These are phyloP conservation scores for Botrytis cinerea DNA, from an alignment of 2,329 filamentous ascomycete species.

Conservation along the genomic window DNA sequence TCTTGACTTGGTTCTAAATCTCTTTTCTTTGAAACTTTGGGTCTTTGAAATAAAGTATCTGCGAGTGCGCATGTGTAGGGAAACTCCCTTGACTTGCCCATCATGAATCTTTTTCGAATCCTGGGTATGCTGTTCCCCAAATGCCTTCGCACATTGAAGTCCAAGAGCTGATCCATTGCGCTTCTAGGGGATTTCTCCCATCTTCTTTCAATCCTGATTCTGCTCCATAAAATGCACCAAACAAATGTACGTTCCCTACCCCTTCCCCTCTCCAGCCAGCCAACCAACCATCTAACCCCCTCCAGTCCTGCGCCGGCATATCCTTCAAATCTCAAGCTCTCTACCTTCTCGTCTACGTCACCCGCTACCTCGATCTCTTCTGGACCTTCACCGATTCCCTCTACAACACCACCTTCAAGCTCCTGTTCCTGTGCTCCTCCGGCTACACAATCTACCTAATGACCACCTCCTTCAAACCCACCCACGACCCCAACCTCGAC, in stretches of 20 bases:
- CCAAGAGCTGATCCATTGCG: slow-evolving; percentile 22
- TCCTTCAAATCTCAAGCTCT: slow-evolving; percentile 98
- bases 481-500: slow-evolving; percentile 94
- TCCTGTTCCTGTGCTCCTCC: slow-evolving; percentile 88
- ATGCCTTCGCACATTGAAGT: background rate
- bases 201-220: slow-evolving; percentile 87
- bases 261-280: slow-evolving; percentile 20
- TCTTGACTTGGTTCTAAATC: background rate
- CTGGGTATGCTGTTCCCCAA: slow-evolving; percentile 51
- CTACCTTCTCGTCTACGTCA: slow-evolving; percentile 91
- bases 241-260: slow-evolving; percentile 67
- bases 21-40: slow-evolving; percentile 14
- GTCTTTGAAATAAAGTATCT: background rate
- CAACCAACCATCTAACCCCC: background rate
- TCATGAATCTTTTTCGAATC: slow-evolving; percentile 71
- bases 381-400: slow-evolving; percentile 69
- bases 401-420: slow-evolving; percentile 95
- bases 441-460: slow-evolving; percentile 97
- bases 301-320: slow-evolving; percentile 73
- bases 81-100: slow-evolving; percentile 38
- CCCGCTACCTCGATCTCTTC: slow-evolving; percentile 91
- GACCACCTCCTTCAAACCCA: slow-evolving; percentile 96
- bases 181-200: slow-evolving; percentile 87
- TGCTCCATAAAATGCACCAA: slow-evolving; percentile 94
- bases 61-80: slow-evolving; percentile 21